phyloP scores from a whole-genome alignment of 23 red algal genomes.

The Gracilaria domingensis region DNA sequence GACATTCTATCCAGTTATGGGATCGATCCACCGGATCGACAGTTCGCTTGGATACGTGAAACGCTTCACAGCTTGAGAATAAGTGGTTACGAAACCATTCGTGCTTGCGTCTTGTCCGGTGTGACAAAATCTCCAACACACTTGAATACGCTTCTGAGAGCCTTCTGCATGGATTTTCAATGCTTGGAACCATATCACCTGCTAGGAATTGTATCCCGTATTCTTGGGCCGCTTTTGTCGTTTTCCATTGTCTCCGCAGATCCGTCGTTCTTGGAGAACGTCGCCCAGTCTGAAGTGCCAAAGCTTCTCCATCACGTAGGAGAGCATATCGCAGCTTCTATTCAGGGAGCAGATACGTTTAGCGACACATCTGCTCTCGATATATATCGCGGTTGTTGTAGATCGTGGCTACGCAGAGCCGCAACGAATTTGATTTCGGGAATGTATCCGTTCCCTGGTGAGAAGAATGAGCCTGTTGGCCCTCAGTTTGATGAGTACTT shows the following conservation, averaged over 20 bases:
- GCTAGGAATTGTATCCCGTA: background rate
- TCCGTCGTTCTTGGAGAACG: conserved; percentile 12
- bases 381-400: conserved; percentile 43
- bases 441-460: conserved; percentile 25
- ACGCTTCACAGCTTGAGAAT: conserved; percentile 31
- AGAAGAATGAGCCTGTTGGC: background rate
- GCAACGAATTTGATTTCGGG: conserved; percentile 30
- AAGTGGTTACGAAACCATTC: conserved; percentile 55
- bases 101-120: conserved; percentile 51
- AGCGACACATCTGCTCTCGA: conserved; percentile 35
- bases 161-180: conserved; percentile 31
- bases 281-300: conserved; percentile 25
- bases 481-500: conserved; percentile 19
- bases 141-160: conserved; percentile 1
- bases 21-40: conserved; percentile 36
- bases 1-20: conserved; percentile 43
- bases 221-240: conserved; percentile 39
- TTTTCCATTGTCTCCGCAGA: conserved; percentile 2
- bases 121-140: conserved; percentile 30
- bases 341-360: conserved; percentile 11
- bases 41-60: conserved; percentile 34
- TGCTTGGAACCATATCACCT: conserved; percentile 54
- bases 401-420: conserved; percentile 28
- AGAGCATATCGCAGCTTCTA: conserved; percentile 41
- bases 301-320: conserved; percentile 20